Conservation (phyloP, 805 yeast genomes). For the Naumovozyma baii region DNA sequence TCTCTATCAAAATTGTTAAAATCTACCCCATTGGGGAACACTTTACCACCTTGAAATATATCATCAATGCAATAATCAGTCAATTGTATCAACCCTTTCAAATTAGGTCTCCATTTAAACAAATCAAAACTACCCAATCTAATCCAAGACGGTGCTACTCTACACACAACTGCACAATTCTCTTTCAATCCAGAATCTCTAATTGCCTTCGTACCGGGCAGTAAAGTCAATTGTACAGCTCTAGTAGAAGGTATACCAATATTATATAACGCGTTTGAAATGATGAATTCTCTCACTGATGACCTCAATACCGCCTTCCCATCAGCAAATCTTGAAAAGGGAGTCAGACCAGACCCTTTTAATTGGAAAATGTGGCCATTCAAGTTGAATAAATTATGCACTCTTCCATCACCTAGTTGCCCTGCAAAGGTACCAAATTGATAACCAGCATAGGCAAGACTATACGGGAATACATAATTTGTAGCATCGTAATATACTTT, state of each 20-base stretch:
- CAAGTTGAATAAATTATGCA: constrained; percentile 67
- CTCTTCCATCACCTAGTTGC: constrained; percentile 94
- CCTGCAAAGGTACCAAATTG: constrained; percentile 97
- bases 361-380: constrained; percentile 53
- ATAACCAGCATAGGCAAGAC: constrained; percentile 91
- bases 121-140: constrained; percentile 84
- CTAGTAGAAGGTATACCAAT: constrained; percentile 83
- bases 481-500: constrained; percentile 31
- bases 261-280: constrained; percentile 70
- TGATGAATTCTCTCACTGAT: constrained; percentile 77
- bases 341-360: constrained; percentile 89
- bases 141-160: constrained; percentile 82
- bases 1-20: constrained; percentile 19
- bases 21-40: constrained; percentile 22
- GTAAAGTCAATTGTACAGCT: constrained; percentile 59
- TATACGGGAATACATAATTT: constrained; percentile 58
- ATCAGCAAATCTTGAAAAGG: constrained; percentile 90
- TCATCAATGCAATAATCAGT: constrained; percentile 66
- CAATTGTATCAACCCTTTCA: constrained; percentile 49
- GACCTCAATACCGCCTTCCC: constrained; percentile 90
- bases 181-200: constrained; percentile 50
- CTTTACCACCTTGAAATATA: constrained; percentile 37
- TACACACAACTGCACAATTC: constrained; percentile 71
- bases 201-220: constrained; percentile 72
- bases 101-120: constrained; percentile 62